Percentiles rank a stretch among this genome's conserved stretches.
Conservation (phyloP, 805 yeast species). For the Yamadazyma akitaensis region DNA sequence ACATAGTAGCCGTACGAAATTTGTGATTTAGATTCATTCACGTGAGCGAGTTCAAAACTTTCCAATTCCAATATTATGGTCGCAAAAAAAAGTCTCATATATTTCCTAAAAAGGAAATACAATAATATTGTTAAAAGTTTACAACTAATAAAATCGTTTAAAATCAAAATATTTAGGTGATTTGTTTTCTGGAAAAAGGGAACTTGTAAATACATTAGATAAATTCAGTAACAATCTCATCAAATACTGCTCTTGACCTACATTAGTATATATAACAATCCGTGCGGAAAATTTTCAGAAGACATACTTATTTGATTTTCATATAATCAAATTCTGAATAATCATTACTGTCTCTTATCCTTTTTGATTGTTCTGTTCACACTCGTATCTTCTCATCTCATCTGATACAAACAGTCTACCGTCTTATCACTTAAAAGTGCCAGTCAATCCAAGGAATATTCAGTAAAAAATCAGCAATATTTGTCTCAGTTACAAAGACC, state of each 20-base stretch:
- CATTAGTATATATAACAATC: conserved; percentile 5
- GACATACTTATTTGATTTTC: background rate
- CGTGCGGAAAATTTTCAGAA: conserved; percentile 5
- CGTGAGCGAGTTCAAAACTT: background rate
- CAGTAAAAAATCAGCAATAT: background rate
- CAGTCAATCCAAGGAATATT: background rate
- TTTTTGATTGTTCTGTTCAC: background rate
- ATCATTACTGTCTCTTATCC: background rate
- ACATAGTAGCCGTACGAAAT: background rate
- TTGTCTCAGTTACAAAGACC: conserved; percentile 1
- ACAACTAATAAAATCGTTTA: conserved; percentile 4
- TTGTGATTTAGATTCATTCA: background rate
- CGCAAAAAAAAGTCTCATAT: conserved; percentile 8
- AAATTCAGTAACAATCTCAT: conserved; percentile 11
- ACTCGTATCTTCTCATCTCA: background rate
- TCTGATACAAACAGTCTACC: background rate
- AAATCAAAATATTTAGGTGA: conserved; percentile 12
- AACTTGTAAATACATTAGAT: conserved; percentile 12
- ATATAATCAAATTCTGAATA: no score
- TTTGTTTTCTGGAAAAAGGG: conserved; percentile 7
- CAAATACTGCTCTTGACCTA: background rate
- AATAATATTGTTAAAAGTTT: conserved; percentile 4
- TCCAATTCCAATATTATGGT: conserved; percentile 5
- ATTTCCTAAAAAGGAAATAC: conserved; percentile 7
- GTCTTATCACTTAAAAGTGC: background rate